These are phyloP conservation scores for Lolium rigidum DNA, from an alignment of 176 grass and related monocot genomes.

Conservation along the genomic window DNA sequence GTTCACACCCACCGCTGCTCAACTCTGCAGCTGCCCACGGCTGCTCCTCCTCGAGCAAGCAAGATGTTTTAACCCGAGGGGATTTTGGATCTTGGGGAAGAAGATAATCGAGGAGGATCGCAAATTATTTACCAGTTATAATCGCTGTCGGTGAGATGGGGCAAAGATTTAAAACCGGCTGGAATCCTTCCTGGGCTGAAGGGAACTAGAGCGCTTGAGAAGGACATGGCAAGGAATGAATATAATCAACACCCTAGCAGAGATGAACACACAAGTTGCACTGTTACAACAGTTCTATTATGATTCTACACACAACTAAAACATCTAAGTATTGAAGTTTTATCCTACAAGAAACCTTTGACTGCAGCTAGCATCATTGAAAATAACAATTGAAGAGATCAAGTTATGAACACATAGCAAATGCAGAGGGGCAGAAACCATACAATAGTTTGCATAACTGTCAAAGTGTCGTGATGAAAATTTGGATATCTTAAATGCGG, in stretches of 20 bases:
- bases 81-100: too few relatives aligned
- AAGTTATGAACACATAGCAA: not conserved
- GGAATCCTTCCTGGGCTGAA: too few relatives aligned
- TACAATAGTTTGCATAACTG: not conserved
- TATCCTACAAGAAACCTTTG: not conserved
- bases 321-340: not conserved
- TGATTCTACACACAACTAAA: not conserved
- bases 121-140: too few relatives aligned
- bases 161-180: too few relatives aligned
- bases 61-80: too few relatives aligned
- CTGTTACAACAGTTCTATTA: not conserved
- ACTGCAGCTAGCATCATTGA: not conserved
- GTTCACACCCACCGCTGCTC: too few relatives aligned
- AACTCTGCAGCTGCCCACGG: too few relatives aligned
- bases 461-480: not conserved
- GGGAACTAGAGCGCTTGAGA: too few relatives aligned
- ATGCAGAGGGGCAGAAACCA: not conserved
- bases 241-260: not conserved
- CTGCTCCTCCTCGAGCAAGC: too few relatives aligned
- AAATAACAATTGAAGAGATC: not conserved
- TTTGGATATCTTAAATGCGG: not conserved
- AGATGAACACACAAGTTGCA: conserved; percentile 20
- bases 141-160: too few relatives aligned
- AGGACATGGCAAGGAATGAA: not conserved
- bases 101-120: too few relatives aligned